These are phyloP conservation scores for Dendrocalamus sinicus DNA, from an alignment of 176 grass and related monocot species.

Conservation along the genomic window DNA sequence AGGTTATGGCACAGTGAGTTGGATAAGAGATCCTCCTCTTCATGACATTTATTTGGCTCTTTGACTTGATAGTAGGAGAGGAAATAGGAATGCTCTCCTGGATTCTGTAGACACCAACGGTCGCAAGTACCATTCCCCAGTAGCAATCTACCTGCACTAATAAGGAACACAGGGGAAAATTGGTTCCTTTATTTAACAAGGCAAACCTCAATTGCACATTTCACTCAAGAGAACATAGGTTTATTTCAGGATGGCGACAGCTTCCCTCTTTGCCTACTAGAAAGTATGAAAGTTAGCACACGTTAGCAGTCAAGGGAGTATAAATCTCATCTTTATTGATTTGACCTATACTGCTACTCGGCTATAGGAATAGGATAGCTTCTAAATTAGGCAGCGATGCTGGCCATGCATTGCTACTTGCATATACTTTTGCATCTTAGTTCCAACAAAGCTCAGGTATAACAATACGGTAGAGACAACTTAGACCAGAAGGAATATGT, in stretches of 20 bases:
- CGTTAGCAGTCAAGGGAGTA: neutral
- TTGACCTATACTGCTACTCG: neutral
- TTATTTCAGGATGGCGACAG: neutral
- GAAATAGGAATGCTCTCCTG: conserved; percentile 1
- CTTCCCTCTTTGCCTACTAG: neutral
- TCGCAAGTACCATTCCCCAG: conserved; percentile 4
- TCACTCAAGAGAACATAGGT: neutral
- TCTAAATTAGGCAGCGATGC: neutral
- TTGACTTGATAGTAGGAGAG: neutral
- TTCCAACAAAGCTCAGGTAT: neutral
- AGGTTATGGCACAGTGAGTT: neutral
- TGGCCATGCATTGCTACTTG: neutral
- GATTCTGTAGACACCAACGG: neutral
- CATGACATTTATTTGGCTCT: conserved; percentile 8
- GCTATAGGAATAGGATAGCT: neutral
- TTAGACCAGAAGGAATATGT: neutral
- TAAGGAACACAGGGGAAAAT: neutral
- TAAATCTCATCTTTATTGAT: conserved; percentile 22
- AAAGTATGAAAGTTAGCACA: neutral
- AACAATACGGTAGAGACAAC: conserved; percentile 11
- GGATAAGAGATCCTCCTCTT: neutral
- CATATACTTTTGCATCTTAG: neutral
- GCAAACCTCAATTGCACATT: neutral
- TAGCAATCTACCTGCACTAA: neutral
- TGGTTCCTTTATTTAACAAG: neutral